phyloP scores from a whole-genome alignment of 371 early-diverging fungal genomes.

The Cladochytrium tenue region DNA sequence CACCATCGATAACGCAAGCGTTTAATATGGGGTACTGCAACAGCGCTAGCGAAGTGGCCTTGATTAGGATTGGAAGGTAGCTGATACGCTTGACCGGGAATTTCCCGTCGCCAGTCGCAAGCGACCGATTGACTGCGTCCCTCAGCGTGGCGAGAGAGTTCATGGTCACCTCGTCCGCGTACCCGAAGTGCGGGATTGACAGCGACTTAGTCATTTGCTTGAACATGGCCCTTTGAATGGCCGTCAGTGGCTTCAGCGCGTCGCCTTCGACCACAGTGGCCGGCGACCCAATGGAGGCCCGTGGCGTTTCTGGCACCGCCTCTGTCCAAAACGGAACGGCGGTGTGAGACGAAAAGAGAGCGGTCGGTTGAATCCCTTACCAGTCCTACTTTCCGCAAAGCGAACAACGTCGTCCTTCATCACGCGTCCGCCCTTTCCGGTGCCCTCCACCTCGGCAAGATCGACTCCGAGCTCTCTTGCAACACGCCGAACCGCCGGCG shows the following conservation, averaged over 20 bases:
- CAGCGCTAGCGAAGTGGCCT: constrained; percentile 85
- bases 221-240: constrained; percentile 95
- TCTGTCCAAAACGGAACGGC: no score
- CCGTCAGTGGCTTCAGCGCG: constrained; percentile 53
- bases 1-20: constrained; percentile 60
- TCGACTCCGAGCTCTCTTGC: constrained; percentile 82
- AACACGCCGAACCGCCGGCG: constrained; percentile 90
- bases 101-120: constrained; percentile 24
- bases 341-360: no score
- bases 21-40: constrained; percentile 87
- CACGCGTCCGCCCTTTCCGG: constrained; percentile 86
- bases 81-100: constrained; percentile 74
- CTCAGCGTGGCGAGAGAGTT: constrained; percentile 71
- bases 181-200: constrained; percentile 92
- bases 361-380: background rate
- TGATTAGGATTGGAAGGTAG: constrained; percentile 94
- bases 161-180: constrained; percentile 85
- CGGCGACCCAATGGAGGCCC: no score
- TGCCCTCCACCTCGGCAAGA: constrained; percentile 68
- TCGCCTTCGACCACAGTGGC: no score
- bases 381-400: constrained; percentile 5
- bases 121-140: constrained; percentile 61
- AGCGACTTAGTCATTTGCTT: constrained; percentile 92
- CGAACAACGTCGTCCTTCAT: constrained; percentile 85
- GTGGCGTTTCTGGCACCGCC: no score